These are phyloP conservation scores for Leishmania guyanensis DNA, from an alignment of 208 protist species.

Conservation along the genomic window DNA sequence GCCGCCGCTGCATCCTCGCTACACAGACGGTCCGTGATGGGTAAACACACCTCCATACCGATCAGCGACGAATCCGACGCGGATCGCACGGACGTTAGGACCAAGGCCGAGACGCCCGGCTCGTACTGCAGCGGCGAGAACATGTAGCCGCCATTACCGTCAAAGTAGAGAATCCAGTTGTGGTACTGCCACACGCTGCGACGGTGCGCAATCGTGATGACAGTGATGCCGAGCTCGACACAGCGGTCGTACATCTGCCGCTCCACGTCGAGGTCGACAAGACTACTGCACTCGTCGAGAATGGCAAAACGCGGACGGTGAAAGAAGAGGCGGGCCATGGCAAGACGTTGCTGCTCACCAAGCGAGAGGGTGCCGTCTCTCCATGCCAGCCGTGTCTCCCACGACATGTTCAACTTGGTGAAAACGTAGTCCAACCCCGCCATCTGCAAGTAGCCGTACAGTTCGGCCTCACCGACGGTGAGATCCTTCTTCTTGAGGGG, in stretches of 20 bases:
- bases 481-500: constrained; percentile 55
- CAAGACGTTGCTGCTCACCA: constrained; percentile 89
- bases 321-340: constrained; percentile 89
- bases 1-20: not conserved
- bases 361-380: constrained; percentile 61
- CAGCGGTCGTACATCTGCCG: constrained; percentile 70
- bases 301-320: constrained; percentile 89
- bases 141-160: constrained; percentile 70
- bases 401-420: constrained; percentile 53
- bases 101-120: constrained; percentile 17
- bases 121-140: constrained; percentile 67
- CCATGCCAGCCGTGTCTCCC: constrained; percentile 62
- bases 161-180: constrained; percentile 83
- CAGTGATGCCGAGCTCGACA: constrained; percentile 72
- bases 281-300: constrained; percentile 90
- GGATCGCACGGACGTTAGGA: constrained; percentile 27
- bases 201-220: constrained; percentile 87
- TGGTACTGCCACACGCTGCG: constrained; percentile 79
- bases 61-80: constrained; percentile 32
- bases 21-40: constrained; percentile 27
- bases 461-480: constrained; percentile 57
- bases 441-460: constrained; percentile 67
- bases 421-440: constrained; percentile 71
- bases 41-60: constrained; percentile 36
- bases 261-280: constrained; percentile 76